These are phyloP conservation scores for Pezicula radicicola DNA, from an alignment of 2,329 filamentous ascomycete genomes.

Conservation along the genomic window DNA sequence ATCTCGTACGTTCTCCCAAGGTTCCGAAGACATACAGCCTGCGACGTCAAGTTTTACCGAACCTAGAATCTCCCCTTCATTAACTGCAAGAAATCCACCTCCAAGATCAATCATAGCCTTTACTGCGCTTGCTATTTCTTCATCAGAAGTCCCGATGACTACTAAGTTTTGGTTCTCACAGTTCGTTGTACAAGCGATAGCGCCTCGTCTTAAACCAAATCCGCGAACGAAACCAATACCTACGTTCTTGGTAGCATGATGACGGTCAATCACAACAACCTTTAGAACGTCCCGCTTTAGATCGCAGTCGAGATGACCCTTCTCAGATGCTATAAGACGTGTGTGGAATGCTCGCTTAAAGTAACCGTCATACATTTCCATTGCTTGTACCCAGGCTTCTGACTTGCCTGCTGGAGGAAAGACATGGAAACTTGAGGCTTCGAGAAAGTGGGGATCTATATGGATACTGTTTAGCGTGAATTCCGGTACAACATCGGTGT, in stretches of 20 bases:
- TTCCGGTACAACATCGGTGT: conserved; percentile 13
- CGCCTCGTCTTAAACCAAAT: conserved; percentile 13
- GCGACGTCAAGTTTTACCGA: conserved; percentile 20
- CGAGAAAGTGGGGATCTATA: conserved; percentile 6
- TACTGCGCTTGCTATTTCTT: conserved; percentile 17
- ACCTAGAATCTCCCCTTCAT: conserved; percentile 9
- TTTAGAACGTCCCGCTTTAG: conserved; percentile 26
- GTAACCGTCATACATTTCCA: conserved; percentile 25
- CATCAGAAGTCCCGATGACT: conserved; percentile 17
- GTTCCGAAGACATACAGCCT: conserved; percentile 18
- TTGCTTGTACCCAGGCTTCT: conserved; percentile 18
- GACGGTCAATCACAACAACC: conserved; percentile 19
- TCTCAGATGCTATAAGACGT: conserved; percentile 21
- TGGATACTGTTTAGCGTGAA: conserved; percentile 18
- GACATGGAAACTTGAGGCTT: conserved; percentile 9
- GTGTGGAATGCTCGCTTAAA: conserved; percentile 23
- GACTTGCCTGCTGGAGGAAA: not conserved
- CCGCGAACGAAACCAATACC: conserved; percentile 19
- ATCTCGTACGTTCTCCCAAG: conserved; percentile 15
- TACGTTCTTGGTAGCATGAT: conserved; percentile 16
- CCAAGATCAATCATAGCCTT: conserved; percentile 8
- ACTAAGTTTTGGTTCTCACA: conserved; percentile 24
- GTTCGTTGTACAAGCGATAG: conserved; percentile 23
- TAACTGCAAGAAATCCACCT: conserved; percentile 17
- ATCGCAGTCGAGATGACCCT: conserved; percentile 20